Base-by-base conservation (phyloP, 1,284 basidiomycete genomes). In the Ceratobasidium sp. region DNA sequence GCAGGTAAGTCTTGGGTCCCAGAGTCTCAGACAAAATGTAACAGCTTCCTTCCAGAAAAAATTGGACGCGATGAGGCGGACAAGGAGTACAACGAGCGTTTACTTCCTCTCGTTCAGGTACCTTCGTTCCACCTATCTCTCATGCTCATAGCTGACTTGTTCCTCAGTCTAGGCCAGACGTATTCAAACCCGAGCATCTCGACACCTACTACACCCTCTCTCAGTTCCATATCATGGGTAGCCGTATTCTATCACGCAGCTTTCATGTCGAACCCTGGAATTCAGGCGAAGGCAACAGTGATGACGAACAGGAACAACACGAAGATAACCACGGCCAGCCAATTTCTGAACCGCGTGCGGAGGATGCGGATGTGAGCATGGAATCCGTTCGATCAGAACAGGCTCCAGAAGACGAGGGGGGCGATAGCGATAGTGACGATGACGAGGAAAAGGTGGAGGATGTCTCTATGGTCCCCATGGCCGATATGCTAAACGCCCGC, bases 381-480 rank as follows among this genome's bases (percentile, higher is more conserved):
- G 67, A 59, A 30, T 71, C 67, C 32, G 30, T 26, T 32, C 28
- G 81, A 58, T 83, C 81, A 28, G 72, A 73, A 57, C 74, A 79
- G 28, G n/a, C n/a, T n/a, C 41, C 45, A 10, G 60, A 46, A 10
- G 79, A 79, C 1, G 62, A 57, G 60, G 77, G 70, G 45, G 77
- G 76, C 8, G 82, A 83, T 26, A 46, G 65, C 5, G 84, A 83
- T 12, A 85, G 78, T 32, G 77, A 87, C 1, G 88, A 88, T 3
- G 87, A 88, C 12, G 84, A 81, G 2, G 88, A 89, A 62, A 87
- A 91, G 71, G 82, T 89, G 1, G 84, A 86, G 1, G 89, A 93
- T 75, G 89, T 95, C 10, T 90, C 93, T 0, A 97, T 99, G 96
- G 92, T 98, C 0, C 97, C 97, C 0, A 91, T 99, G 85, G 97